Base-by-base conservation (phyloP, 805 yeast species). In the Starmerella cellae region DNA sequence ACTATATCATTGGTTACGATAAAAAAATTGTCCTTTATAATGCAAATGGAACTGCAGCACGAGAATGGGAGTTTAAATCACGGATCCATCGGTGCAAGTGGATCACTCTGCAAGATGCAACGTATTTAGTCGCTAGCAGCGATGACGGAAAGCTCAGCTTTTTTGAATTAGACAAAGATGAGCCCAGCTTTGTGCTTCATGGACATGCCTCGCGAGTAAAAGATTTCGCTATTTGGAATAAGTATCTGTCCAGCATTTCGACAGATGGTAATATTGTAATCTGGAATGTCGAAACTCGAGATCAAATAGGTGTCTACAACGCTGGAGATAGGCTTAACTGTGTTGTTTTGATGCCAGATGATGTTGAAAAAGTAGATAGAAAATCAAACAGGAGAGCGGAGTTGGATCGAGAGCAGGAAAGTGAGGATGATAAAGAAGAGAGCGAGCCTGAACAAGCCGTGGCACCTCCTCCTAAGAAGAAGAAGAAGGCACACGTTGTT, bases 221-320 rank as follows among this genome's bases (percentile, higher is more conserved):
- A 62, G 94, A 78, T 49, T 69, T 91, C 52, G 64, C 75, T 17
- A 66, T 76, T 37, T 49, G 51, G 18, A 62, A 66, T 29, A 66
- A 69, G 13, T 80, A 70, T 55, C 60, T 91, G 55, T 71, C 82
- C 0, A 79, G 94, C 2, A 82, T 85, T 11, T 82, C 95, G 0
- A 82, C 96, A 0, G 97, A 88, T 60, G 97, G 97, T 21, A 81
- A 74, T 55, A 79, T 88, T 40, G 94, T 91, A 6, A 81, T 88
- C 2, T 88, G 96, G 95, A 80, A 87, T 57, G 63, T 79, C 57
- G 58, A 63, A 1, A 55, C 65, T 2, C 69, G 71, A 53, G 93
- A 82, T 30, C 94, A 85, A 60, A 71, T 85, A 20, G 96, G 95
- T 0, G 91, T 84, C 3, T 88, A 85, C 59, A 83, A 79, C 49